Percentiles rank a stretch among this genome's conserved stretches.
Conservation (phyloP, 2,329 filamentous ascomycete species). For the Alternaria conjuncta region DNA sequence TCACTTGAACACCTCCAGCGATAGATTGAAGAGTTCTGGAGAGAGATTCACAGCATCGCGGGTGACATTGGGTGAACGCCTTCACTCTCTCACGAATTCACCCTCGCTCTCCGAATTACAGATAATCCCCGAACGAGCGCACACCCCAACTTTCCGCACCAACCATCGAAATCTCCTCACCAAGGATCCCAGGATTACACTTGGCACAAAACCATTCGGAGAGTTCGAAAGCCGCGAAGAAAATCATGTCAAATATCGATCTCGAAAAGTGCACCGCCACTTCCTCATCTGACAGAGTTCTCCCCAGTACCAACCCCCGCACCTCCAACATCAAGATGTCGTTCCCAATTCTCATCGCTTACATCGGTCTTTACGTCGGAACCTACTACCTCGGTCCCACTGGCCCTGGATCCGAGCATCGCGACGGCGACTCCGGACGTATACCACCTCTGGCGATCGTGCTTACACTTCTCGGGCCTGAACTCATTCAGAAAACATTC, state of each 20-base stretch:
- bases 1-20: neutral
- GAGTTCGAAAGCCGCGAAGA: neutral
- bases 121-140: neutral
- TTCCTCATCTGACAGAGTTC: accelerated
- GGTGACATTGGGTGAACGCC: neutral
- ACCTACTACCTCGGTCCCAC: neutral
- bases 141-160: neutral
- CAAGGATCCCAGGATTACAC: neutral
- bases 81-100: neutral
- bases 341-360: neutral
- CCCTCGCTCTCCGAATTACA: neutral
- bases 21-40: neutral
- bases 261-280: neutral
- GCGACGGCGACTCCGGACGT: neutral
- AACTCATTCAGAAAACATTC: neutral
- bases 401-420: neutral
- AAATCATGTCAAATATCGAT: neutral
- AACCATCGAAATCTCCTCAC: neutral
- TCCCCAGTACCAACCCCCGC: neutral
- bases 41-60: neutral
- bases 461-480: neutral
- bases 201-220: neutral
- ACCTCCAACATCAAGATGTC: neutral
- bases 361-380: neutral
- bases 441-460: neutral